Base-by-base conservation (phyloP, 495 filamentous ascomycete genomes). In the Coniosporium apollinis region DNA sequence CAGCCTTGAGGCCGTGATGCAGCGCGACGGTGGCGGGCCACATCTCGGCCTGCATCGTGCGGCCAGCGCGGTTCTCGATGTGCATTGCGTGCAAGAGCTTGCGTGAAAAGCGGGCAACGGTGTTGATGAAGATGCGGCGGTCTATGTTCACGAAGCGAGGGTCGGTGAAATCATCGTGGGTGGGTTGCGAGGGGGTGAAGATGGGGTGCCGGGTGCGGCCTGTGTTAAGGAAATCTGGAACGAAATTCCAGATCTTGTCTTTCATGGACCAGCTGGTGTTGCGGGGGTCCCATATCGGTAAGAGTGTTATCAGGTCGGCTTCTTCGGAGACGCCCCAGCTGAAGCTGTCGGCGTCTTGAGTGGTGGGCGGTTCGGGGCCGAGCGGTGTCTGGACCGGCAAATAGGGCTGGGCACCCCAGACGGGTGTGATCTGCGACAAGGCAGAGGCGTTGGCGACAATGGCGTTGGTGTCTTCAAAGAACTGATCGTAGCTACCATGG, bases 321-420 rank as follows among this genome's bases (percentile, higher is more conserved):
- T 80, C 74, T 55, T 83, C 79, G 33, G 67, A 74, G 11, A 80
- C 69, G 17, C 80, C 80, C 79, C 78, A 84, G 34, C 61, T 45
- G 50, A 74, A 81, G 22, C 69, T 48, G 50, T 84, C 79, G 3
- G 72, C 45, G 15, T 66, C 59, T 3, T 73, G 60, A 0, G 56
- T 43, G 9, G 45, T 33, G 0, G 69, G 64, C 0, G 71, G 74
- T 16, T 76, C 78, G 17, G 72, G 74, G 16, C 78, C 79, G 17
- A 72, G 42, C 0, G 76, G 73, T 15, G 55, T 58, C 34, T 80
- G 65, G 14, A 62, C 60, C 1, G 62, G 48, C 1, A 65, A 41
- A 35, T 42, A 57, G 3, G 62, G 51, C 1, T 63, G 65, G 8
- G 77, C 57, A 1, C 76, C 77, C 79, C 78, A 84, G 26, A 83